Evolutionary conservation across 768 basidiomycete genomes (phyloP).

Genomic region (Hortiboletus campestris): DNA sequence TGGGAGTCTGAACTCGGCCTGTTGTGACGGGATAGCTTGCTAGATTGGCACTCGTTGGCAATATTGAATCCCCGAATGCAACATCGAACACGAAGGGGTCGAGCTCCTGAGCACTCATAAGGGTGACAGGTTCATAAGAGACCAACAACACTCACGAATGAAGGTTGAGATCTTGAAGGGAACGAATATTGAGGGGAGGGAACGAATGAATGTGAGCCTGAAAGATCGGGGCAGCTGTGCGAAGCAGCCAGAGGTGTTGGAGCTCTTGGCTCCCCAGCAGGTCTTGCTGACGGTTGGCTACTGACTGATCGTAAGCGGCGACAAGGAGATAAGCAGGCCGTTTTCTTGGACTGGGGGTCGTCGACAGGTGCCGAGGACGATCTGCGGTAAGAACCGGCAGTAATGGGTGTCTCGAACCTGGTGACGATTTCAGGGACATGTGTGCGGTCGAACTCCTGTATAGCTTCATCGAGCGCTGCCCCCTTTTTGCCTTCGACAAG

Average conservation of each 20-base stretch:
- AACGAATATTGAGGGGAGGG: constrained; percentile 28
- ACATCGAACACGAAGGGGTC: constrained; percentile 31
- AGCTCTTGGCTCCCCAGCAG: not conserved
- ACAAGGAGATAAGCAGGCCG: constrained; percentile 21
- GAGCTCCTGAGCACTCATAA: constrained; percentile 21
- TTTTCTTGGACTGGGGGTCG: constrained; percentile 36
- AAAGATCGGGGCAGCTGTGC: constrained; percentile 31
- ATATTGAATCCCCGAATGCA: constrained; percentile 31
- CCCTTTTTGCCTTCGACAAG: constrained; percentile 69
- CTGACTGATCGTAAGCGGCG: constrained; percentile 25
- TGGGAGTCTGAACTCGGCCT: constrained; percentile 28
- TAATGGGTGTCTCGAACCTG: constrained; percentile 71
- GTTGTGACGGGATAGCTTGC: constrained; percentile 22
- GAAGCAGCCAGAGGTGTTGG: constrained; percentile 11
- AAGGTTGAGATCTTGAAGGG: constrained; percentile 41
- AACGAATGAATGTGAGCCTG: constrained; percentile 35
- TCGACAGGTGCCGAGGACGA: constrained; percentile 61
- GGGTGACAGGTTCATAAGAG: not conserved
- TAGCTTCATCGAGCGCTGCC: constrained; percentile 55
- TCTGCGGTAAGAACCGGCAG: constrained; percentile 65
- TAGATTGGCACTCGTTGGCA: constrained; percentile 13
- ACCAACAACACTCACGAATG: constrained; percentile 44
- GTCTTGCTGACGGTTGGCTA: constrained; percentile 18
- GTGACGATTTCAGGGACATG: constrained; percentile 62
- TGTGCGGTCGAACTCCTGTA: constrained; percentile 55